A percentile compares a stretch with the other conserved stretches of the same genome.
Conservation (phyloP, 257 asterid species). For the Solanum medicagineum region DNA sequence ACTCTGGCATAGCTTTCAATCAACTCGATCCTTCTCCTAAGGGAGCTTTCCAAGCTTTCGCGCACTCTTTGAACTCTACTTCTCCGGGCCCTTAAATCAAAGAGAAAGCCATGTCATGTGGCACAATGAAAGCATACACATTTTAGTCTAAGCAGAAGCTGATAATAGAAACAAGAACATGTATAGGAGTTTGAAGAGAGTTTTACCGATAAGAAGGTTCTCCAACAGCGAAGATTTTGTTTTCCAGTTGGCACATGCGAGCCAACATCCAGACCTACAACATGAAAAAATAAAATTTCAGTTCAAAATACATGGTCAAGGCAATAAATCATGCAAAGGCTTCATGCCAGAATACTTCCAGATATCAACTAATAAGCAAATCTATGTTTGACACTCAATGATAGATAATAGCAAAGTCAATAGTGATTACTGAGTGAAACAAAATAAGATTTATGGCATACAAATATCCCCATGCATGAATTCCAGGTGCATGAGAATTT, state of each 20-base stretch:
- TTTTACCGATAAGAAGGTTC: slow-evolving; percentile 84
- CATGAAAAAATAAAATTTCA: neutral
- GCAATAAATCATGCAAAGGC: neutral
- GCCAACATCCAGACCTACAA: slow-evolving; percentile 89
- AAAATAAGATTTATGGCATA: neutral
- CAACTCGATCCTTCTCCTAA: slow-evolving; percentile 71
- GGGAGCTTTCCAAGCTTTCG: slow-evolving; percentile 66
- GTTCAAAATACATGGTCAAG: neutral
- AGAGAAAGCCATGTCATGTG: neutral
- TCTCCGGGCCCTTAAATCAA: slow-evolving; percentile 55
- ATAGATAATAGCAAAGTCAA: neutral
- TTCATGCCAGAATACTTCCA: neutral
- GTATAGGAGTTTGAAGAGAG: neutral
- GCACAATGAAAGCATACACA: neutral
- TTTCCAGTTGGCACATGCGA: slow-evolving; percentile 90
- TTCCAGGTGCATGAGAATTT: neutral
- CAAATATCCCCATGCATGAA: neutral
- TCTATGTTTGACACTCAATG: neutral
- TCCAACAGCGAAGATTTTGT: slow-evolving; percentile 87
- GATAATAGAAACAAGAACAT: neutral
- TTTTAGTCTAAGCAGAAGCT: neutral
- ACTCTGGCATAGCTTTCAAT: slow-evolving; percentile 97
- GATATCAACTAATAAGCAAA: neutral
- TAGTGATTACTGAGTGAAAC: neutral
- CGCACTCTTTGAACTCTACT: slow-evolving; percentile 67